These are phyloP conservation scores for Colletotrichum lentis DNA, from an alignment of 2,329 filamentous ascomycete species.

Conservation along the genomic window DNA sequence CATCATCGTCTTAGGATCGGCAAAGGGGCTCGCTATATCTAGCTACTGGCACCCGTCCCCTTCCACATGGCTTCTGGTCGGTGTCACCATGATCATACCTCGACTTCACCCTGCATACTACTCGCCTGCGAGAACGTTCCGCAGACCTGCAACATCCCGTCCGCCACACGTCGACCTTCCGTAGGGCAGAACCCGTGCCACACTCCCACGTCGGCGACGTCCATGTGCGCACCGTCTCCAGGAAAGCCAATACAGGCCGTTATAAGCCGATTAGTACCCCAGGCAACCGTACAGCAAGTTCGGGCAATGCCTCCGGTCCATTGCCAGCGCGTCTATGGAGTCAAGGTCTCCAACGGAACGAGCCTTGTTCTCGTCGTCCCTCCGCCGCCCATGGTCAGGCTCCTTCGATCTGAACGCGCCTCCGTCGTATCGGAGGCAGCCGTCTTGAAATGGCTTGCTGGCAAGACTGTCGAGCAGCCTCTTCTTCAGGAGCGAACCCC, in stretches of 20 bases:
- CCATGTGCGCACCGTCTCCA: conserved; percentile 46
- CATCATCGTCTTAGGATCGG: not conserved
- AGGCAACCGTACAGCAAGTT: conserved; percentile 47
- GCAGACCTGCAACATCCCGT: conserved; percentile 36
- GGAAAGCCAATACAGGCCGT: conserved; percentile 48
- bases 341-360: conserved; percentile 53
- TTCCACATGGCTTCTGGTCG: conserved; percentile 26
- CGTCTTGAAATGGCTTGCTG: conserved; percentile 56
- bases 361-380: conserved; percentile 54
- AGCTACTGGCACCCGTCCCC: conserved; percentile 14
- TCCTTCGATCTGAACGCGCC: conserved; percentile 58
- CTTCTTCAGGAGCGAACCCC: conserved; percentile 20
- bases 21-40: conserved; percentile 33
- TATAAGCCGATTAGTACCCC: conserved; percentile 47
- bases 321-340: conserved; percentile 54
- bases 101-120: conserved; percentile 20
- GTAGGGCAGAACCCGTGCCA: conserved; percentile 29
- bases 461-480: conserved; percentile 25
- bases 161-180: conserved; percentile 24
- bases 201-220: conserved; percentile 20
- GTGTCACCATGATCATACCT: conserved; percentile 24
- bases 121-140: conserved; percentile 30
- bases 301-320: conserved; percentile 48
- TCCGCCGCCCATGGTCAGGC: conserved; percentile 52
- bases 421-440: conserved; percentile 56